Conservation (phyloP, 306 rosid species). For the Castanea mollissima region DNA sequence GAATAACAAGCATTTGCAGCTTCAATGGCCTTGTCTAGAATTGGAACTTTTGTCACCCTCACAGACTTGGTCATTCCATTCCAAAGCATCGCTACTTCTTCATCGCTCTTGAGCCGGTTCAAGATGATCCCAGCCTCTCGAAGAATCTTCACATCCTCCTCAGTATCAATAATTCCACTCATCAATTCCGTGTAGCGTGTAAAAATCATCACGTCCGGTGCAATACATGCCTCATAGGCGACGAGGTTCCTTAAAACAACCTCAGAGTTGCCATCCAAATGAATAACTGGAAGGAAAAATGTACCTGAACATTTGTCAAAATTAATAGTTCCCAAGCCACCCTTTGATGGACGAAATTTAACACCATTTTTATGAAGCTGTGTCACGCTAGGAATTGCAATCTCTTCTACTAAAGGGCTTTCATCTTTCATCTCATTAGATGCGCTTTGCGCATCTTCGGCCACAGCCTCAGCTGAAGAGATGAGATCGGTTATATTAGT, state of each 20-base stretch:
- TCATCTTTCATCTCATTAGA: not conserved
- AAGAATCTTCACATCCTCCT: conserved; percentile 21
- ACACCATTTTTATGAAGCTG: not conserved
- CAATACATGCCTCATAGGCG: conserved; percentile 13
- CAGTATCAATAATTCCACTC: conserved; percentile 5
- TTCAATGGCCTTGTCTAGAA: conserved; percentile 7
- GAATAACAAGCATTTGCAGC: conserved; percentile 1
- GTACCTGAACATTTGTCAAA: not conserved
- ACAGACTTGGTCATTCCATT: conserved; percentile 8
- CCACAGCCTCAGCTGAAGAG: not conserved
- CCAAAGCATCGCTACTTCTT: conserved; percentile 8
- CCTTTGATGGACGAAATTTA: not conserved
- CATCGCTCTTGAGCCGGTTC: conserved; percentile 1
- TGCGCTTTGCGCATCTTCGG: not conserved
- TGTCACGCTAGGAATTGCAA: conserved; percentile 9
- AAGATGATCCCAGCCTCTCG: not conserved
- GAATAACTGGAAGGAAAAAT: conserved; percentile 6
- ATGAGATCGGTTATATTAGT: not conserved
- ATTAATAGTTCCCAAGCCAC: not conserved
- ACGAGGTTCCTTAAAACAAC: conserved; percentile 12
- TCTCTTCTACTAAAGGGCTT: conserved; percentile 1
- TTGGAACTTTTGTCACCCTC: not conserved
- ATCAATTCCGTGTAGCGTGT: conserved; percentile 13
- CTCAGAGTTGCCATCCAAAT: conserved; percentile 2
- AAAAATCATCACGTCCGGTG: not conserved